These are phyloP conservation scores for Mycena amicta DNA, from an alignment of 768 basidiomycete genomes.

Conservation along the genomic window DNA sequence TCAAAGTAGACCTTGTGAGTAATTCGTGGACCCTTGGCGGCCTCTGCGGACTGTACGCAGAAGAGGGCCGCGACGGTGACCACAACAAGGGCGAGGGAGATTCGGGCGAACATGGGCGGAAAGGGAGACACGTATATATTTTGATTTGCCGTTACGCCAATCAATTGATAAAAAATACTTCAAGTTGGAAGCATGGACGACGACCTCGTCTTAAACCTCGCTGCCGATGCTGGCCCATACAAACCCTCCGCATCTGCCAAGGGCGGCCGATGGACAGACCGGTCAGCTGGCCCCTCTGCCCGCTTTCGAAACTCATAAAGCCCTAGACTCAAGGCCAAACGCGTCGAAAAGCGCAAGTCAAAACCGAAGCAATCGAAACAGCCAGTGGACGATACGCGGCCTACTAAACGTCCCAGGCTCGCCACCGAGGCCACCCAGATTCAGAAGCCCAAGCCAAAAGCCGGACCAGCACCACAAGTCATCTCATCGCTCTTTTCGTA, in stretches of 20 bases:
- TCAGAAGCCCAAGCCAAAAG: slow-evolving; percentile 14
- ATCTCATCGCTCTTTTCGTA: slow-evolving; percentile 90
- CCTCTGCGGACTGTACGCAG: slow-evolving; percentile 73
- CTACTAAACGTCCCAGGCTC: slow-evolving; percentile 51
- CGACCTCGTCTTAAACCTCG: slow-evolving; percentile 75
- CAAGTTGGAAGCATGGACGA: slow-evolving; percentile 34
- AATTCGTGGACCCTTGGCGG: slow-evolving; percentile 84
- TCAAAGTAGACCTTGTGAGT: slow-evolving; percentile 96
- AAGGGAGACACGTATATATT: slow-evolving; percentile 18
- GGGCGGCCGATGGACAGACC: slow-evolving; percentile 77
- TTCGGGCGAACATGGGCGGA: slow-evolving; percentile 61
- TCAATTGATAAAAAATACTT: too few species aligned
- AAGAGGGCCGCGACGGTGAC: slow-evolving; percentile 70
- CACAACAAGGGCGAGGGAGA: slow-evolving; percentile 62
- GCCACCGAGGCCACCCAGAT: slow-evolving; percentile 9
- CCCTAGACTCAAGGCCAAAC: slow-evolving; percentile 73
- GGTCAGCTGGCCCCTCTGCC: slow-evolving; percentile 45
- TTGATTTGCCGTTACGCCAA: slow-evolving; percentile 25
- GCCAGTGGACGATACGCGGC: slow-evolving; percentile 37
- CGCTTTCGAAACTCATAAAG: slow-evolving; percentile 22
- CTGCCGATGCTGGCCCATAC: slow-evolving; percentile 37
- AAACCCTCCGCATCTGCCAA: slow-evolving; percentile 28
- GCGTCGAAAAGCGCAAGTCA: slow-evolving; percentile 39
- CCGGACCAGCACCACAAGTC: slow-evolving; percentile 49
- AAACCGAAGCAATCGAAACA: slow-evolving; percentile 8